These are phyloP conservation scores for Fusarium sp. DNA, from an alignment of 2,329 filamentous ascomycete species.

Conservation along the genomic window DNA sequence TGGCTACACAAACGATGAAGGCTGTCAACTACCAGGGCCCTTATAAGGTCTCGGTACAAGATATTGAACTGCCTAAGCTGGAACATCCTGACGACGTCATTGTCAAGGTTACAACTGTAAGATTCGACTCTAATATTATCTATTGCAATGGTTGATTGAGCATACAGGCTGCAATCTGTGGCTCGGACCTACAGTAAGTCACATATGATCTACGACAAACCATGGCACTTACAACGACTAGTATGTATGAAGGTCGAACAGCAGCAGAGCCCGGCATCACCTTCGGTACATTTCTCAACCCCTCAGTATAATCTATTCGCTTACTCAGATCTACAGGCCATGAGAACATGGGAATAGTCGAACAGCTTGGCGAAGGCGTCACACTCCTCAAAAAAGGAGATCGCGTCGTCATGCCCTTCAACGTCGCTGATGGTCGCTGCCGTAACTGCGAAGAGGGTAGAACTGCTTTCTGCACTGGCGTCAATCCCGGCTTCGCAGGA, in stretches of 20 bases:
- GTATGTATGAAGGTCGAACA: conserved; percentile 74
- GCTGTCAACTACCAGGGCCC: conserved; percentile 73
- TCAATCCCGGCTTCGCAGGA: conserved; percentile 55
- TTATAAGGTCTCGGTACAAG: conserved; percentile 71
- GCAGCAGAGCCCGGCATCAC: conserved; percentile 72
- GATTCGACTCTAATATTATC: conserved; percentile 31
- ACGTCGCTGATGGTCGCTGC: conserved; percentile 73
- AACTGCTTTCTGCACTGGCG: conserved; percentile 74
- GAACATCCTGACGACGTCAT: conserved; percentile 74
- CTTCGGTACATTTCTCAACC: conserved; percentile 57
- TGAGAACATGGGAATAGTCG: conserved; percentile 71
- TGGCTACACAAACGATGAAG: conserved; percentile 62
- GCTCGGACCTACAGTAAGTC: conserved; percentile 61
- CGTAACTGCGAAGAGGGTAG: conserved; percentile 73
- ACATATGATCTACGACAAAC: not conserved
- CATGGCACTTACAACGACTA: conserved; percentile 46
- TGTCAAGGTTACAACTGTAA: conserved; percentile 73
- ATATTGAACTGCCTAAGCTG: conserved; percentile 68
- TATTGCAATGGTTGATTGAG: conserved; percentile 10
- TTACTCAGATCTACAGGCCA: conserved; percentile 53
- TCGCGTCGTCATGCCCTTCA: conserved; percentile 74
- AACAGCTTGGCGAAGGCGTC: conserved; percentile 68
- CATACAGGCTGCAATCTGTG: conserved; percentile 62
- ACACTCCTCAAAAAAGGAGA: conserved; percentile 72
- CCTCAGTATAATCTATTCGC: too few species aligned